Evolutionary conservation across 75 land plant genomes (phyloP), one percentile per base, ranked within the genome.

Genomic region (Selaginella moellendorffii): DNA sequence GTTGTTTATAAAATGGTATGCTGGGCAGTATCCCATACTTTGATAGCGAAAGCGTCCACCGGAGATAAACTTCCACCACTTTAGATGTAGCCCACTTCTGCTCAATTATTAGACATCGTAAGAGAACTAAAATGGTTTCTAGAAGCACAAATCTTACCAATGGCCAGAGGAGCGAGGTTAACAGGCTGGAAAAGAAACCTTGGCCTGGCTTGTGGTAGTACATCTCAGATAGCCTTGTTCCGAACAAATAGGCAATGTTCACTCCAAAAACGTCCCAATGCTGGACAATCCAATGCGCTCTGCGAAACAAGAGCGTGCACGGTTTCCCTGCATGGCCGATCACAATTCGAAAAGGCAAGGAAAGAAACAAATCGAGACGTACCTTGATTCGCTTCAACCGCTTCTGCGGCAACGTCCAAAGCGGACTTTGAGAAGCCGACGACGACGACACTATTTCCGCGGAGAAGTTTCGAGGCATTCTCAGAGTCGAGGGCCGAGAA

Each of bases 301-400:
- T 78, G 65, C 88, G 70, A 58, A 88, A 67, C 24, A 88, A 67
- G 83, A 88, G 72, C 0, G 92, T 88, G 77, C 92, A 88, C 18
- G 85, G 70, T 24, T 78, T 66, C 14, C 83, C 83, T 61, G 70
- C 67, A 30, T 64, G 61, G 8, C 85, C 88, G n/a, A n/a, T n/a
- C 80, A 1, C 30, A 36, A 36, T 36, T 36, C 5, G 46, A 36
- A 14, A 36, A 36, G 46, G 14, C 10, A 36, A 14, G 14, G 46
- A 36, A 14, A 36, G 46, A 36, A 14, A 36, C 10, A 36, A 14
- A 36, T 5, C 5, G 46, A 36, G 46, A 36, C 10, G 46, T 69
- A 87, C 91, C 91, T 87, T 80, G 85, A 58, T 87, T 87, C 18
- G 83, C 88, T 28, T 85, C 69, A 10, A 85, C 88, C 61, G 77